Evolutionary conservation across 2,329 filamentous ascomycete species (phyloP), one percentile per base, ranked within the genome.

Genomic region (Drechslerella stenobrocha): DNA sequence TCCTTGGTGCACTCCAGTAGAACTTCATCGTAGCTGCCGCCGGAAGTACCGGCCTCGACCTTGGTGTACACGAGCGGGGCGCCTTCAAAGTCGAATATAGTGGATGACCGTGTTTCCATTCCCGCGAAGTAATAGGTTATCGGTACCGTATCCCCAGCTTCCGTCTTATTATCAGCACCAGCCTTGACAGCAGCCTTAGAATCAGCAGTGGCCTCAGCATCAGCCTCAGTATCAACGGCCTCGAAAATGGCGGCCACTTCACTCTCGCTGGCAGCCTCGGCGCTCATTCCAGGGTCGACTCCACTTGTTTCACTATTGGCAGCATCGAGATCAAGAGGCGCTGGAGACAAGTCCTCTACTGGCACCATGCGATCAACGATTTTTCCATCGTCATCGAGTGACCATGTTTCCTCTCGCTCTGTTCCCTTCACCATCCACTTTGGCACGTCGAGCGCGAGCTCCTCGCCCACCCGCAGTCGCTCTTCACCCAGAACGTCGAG

Each of bases 11-110:
- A 67, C 24, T 67, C 55, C 15, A 67, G 51, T 1, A 67, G 9
- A 5, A 67, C 28, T 55, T 67, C 63, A 24, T 67, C 63, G 34
- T 67, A 60, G 13, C 63, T 67, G 20, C 63, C 63, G 3, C 55
- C 63, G 18, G 63, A 60, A 3, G 63, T 55, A n/a, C 63, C 63
- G 2, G 34, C 63, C 20, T 67, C 63, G 13, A 60, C 55, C 15
- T 67, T 67, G 9, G 55, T 60, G 30, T 67, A 67, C n/a, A 67
- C 35, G 22, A 67, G 37, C 50, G 55, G 55, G 20, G 63, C 46
- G 15, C 63, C 63, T 6, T 67, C 50, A 45, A 67, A 67, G 34
- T 67, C 55, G 26, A 67, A 67, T 24, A 51, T 56, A 0, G 63
- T 67, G 8, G 63, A 67, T 11, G 63, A 67, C 8, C 55, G 34